Conservation (phyloP, 208 protist genomes). For the Trypanosoma melophagium region DNA sequence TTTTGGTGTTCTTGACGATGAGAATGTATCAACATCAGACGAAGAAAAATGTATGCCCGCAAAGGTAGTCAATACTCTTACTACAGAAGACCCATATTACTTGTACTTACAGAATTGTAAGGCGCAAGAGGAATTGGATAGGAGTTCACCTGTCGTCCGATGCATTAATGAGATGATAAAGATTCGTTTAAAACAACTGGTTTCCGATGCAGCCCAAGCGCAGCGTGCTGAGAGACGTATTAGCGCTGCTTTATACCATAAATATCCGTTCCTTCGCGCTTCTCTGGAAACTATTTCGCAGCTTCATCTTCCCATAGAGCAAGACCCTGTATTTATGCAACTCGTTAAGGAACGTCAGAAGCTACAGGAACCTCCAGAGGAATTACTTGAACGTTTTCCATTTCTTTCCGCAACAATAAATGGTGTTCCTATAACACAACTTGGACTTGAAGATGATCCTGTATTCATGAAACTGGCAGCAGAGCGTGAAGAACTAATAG, state of each 20-base stretch:
- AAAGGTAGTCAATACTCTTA: conserved; percentile 6
- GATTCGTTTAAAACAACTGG: conserved; percentile 42
- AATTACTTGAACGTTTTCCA: conserved; percentile 53
- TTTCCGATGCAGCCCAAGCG: conserved; percentile 30
- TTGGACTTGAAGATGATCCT: conserved; percentile 49
- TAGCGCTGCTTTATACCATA: conserved; percentile 32
- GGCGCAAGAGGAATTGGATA: conserved; percentile 20
- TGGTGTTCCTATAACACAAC: conserved; percentile 42
- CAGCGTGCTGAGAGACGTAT: conserved; percentile 26
- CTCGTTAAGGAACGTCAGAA: conserved; percentile 41
- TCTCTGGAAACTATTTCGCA: conserved; percentile 22
- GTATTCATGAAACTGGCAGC: conserved; percentile 58
- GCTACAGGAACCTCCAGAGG: conserved; percentile 42
- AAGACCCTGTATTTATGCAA: conserved; percentile 41
- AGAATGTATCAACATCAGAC: conserved; percentile 26
- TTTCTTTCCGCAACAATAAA: conserved; percentile 52
- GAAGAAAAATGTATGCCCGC: conserved; percentile 4
- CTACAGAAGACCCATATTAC: conserved; percentile 47
- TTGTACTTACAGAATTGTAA: conserved; percentile 48
- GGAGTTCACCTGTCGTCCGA: conserved; percentile 22
- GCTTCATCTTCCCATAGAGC: conserved; percentile 32
- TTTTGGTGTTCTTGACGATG: conserved; percentile 14
- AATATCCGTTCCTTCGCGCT: conserved; percentile 49
- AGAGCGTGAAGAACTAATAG: conserved; percentile 54
- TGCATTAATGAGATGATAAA: conserved; percentile 44